Conservation (phyloP, 2,329 filamentous ascomycete genomes). For the Truncatella angustata region DNA sequence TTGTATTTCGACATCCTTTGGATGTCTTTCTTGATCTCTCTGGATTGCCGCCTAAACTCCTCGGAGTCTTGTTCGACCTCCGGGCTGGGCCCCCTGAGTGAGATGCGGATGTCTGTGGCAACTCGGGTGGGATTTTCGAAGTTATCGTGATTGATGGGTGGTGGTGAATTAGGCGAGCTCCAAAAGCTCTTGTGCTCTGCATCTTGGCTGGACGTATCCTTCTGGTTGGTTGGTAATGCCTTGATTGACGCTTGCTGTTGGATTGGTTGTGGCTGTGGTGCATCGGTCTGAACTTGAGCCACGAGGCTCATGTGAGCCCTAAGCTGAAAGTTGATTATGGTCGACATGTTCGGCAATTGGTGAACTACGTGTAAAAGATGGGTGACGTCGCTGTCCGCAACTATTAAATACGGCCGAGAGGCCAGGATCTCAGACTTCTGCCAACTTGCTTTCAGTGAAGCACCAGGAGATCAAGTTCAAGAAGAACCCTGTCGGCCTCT, state of each 20-base stretch:
- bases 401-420: no score
- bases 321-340: constrained; percentile 1
- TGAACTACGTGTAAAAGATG: no score
- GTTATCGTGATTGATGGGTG: not conserved
- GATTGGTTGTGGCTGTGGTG: not conserved
- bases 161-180: not conserved
- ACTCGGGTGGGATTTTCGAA: not conserved
- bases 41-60: constrained; percentile 11
- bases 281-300: not conserved
- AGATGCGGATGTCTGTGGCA: constrained; percentile 11
- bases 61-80: constrained; percentile 5
- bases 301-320: not conserved
- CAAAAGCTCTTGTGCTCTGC: not conserved
- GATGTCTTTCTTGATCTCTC: constrained; percentile 11
- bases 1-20: constrained; percentile 7
- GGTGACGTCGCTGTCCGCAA: no score
- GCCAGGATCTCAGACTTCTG: no score
- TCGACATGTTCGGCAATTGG: constrained; percentile 1
- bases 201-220: not conserved
- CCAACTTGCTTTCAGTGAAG: no score
- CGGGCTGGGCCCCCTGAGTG: constrained; percentile 2
- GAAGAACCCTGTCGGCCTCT: no score
- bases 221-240: not conserved
- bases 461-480: no score
- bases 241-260: not conserved